Evolutionary conservation across 2,329 filamentous ascomycete species (phyloP).

Genomic region (Emmonsiellopsis sp.): DNA sequence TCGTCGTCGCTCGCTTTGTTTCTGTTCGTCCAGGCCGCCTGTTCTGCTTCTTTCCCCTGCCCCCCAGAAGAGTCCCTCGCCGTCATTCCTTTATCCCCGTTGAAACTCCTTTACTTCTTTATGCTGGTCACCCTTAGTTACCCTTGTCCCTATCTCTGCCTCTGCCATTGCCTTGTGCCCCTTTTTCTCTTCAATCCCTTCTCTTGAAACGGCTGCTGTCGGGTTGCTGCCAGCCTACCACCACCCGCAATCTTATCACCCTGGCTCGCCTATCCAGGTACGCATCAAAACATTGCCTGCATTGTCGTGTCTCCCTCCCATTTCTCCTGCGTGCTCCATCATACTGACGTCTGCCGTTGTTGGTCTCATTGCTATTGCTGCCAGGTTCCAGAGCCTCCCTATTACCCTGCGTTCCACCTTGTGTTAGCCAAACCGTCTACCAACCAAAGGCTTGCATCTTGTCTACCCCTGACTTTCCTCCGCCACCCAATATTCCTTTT

Average conservation of each 20-base stretch:
- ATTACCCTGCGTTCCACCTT: too few relatives aligned
- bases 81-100: not conserved
- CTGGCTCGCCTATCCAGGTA: not conserved
- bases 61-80: not conserved
- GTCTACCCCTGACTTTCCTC: not conserved
- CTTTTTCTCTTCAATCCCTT: not conserved
- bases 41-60: not conserved
- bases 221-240: not conserved
- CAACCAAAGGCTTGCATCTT: not conserved
- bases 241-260: not conserved
- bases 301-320: not conserved
- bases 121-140: slow-evolving; percentile 3
- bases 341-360: not conserved
- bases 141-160: too few relatives aligned
- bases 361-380: not conserved
- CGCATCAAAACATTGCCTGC: not conserved
- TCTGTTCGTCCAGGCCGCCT: not conserved
- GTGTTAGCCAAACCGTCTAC: not conserved
- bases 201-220: slow-evolving; percentile 2
- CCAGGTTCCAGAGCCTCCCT: not conserved
- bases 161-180: too few relatives aligned
- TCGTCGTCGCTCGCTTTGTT: slow-evolving; percentile 2
- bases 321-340: not conserved
- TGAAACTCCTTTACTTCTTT: slow-evolving; percentile 2
- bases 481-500: too few relatives aligned